Evolutionary conservation across 2,329 filamentous ascomycete species (phyloP).

Genomic region (Pyrenochaeta sp.): DNA sequence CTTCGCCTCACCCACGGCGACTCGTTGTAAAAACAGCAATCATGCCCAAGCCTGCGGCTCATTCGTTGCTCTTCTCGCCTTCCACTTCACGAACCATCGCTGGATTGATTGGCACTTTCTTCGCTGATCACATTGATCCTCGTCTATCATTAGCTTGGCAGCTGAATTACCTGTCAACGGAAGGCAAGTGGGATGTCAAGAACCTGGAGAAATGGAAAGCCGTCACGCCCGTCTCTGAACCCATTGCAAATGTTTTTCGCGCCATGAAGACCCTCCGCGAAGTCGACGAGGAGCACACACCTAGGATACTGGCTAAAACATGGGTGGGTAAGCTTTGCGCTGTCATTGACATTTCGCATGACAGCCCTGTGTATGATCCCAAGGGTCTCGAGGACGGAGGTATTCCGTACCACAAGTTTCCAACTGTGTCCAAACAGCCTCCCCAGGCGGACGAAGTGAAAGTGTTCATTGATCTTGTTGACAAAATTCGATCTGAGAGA

Average conservation of each 20-base stretch:
- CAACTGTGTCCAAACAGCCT: slow-evolving; percentile 90
- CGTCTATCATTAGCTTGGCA: slow-evolving; percentile 89
- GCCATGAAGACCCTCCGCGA: slow-evolving; percentile 94
- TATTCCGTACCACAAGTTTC: slow-evolving; percentile 75
- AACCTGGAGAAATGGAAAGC: slow-evolving; percentile 92
- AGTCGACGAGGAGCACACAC: slow-evolving; percentile 83
- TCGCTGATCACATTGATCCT: slow-evolving; percentile 76
- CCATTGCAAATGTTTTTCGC: slow-evolving; percentile 81
- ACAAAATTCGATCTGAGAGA: slow-evolving; percentile 49
- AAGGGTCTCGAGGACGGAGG: slow-evolving; percentile 55
- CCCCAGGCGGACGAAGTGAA: slow-evolving; percentile 70
- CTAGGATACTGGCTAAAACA: slow-evolving; percentile 71
- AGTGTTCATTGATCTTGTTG: slow-evolving; percentile 67
- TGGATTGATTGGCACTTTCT: slow-evolving; percentile 83
- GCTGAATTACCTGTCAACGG: slow-evolving; percentile 83
- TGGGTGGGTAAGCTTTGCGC: slow-evolving; percentile 75
- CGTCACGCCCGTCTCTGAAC: slow-evolving; percentile 77
- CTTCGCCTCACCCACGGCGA: slow-evolving; percentile 36
- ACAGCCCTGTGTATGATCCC: slow-evolving; percentile 88
- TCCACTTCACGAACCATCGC: slow-evolving; percentile 78
- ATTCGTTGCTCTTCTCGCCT: slow-evolving; percentile 84
- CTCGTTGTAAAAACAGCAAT: slow-evolving; percentile 71
- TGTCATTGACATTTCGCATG: slow-evolving; percentile 90
- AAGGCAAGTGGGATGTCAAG: slow-evolving; percentile 98
- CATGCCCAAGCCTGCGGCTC: slow-evolving; percentile 79